Evolutionary conservation across 2,329 filamentous ascomycete species (phyloP).

Genomic region (Mycosphaerelloides madeirae): DNA sequence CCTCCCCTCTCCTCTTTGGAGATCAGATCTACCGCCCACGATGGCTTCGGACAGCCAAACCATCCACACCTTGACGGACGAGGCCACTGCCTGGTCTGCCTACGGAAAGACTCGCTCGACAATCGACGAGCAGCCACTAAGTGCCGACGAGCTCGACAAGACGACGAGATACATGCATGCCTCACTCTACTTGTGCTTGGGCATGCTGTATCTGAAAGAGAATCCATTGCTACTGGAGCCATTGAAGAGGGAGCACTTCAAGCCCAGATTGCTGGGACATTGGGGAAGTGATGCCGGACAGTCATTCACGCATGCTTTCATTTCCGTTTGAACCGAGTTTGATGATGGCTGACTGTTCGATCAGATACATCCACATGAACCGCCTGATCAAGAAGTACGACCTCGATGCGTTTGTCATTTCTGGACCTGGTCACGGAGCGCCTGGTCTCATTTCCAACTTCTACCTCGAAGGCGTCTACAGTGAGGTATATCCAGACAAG

Average conservation of each 20-base stretch:
- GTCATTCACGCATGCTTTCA: slow-evolving; percentile 55
- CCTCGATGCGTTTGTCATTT: slow-evolving; percentile 67
- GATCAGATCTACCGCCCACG: not conserved
- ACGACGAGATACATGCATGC: slow-evolving; percentile 71
- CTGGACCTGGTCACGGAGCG: slow-evolving; percentile 72
- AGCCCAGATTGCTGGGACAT: slow-evolving; percentile 68
- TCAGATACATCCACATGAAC: slow-evolving; percentile 70
- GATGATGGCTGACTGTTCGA: slow-evolving; percentile 5
- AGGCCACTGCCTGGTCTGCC: slow-evolving; percentile 28
- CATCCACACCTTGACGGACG: slow-evolving; percentile 18
- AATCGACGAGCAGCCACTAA: slow-evolving; percentile 50
- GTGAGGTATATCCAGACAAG: slow-evolving; percentile 71
- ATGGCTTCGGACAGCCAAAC: slow-evolving; percentile 15
- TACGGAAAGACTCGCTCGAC: slow-evolving; percentile 31
- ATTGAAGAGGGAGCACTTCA: slow-evolving; percentile 65
- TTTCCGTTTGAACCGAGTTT: not conserved
- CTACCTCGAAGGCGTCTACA: slow-evolving; percentile 73
- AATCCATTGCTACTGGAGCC: slow-evolving; percentile 69
- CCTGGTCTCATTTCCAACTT: slow-evolving; percentile 71
- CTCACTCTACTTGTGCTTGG: slow-evolving; percentile 68
- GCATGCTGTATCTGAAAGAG: slow-evolving; percentile 73
- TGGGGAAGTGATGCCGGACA: slow-evolving; percentile 78
- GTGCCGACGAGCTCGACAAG: slow-evolving; percentile 60
- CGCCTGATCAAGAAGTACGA: slow-evolving; percentile 72
- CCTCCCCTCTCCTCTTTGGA: not conserved